Evolutionary conservation across 2,329 filamentous ascomycete species (phyloP), one percentile per base, ranked within the genome.

Genomic region (Setomelanomma holmii): DNA sequence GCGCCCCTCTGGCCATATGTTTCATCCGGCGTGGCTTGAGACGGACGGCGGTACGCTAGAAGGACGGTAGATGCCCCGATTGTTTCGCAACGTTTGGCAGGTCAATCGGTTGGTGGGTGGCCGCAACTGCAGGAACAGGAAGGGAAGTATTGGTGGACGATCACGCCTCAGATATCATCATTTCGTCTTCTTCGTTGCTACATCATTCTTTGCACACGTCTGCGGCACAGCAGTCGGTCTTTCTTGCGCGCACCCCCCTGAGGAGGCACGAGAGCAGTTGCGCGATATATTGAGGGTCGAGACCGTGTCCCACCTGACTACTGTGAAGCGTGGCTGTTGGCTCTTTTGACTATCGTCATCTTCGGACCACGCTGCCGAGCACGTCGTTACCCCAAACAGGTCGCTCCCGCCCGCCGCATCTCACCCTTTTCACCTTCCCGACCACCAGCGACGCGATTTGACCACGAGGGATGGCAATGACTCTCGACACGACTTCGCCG

Each of bases 401-500:
- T 40, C 43, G 46, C 49, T 51, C 21, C 42, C 45, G 12, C 35
- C 44, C 21, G 30, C 45, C 53, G 53, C 47, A 45, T 33, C 43
- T 51, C 45, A 39, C 47, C 47, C 51, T 45, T 43, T 36, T 12
- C 21, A 36, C 19, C 49, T 4, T 20, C 8, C 19, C 45, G 17
- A 21, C 23, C 40, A 24, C 33, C 20, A 17, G 14, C 23, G 14
- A 38, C 23, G 40, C 17, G n/a, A 41, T 46, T 48, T 49, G 40
- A 23, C 49, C 48, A 47, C 39, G 50, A 51, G 53, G 53, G 51
- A 53, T 53, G 60, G 63, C 61, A 57, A 67, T 67, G 64, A 53
- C 63, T 59, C 58, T 63, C 58, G 57, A 58, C 51, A 34, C 52
- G 49, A 48, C 55, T 45, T 57, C 60, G 42, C 51, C 54, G 51